Evolutionary conservation across 495 filamentous ascomycete genomes (phyloP).

Genomic region (Sordaria brevicollis): DNA sequence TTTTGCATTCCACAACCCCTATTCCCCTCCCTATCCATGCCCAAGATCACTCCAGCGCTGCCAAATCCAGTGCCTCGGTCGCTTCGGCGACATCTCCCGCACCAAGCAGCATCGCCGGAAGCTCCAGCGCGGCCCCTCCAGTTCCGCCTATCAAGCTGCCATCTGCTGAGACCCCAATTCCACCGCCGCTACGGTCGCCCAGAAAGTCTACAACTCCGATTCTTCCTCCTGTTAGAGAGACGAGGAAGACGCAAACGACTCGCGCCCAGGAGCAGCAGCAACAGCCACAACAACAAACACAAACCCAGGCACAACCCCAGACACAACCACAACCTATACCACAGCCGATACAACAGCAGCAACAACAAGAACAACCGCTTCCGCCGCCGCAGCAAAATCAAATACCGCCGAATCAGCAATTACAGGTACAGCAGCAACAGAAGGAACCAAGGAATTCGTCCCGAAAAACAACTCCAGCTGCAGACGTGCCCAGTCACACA

Average conservation of each 20-base stretch:
- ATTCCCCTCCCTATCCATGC: constrained; percentile 22
- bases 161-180: constrained; percentile 20
- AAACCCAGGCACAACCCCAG: constrained; percentile 5
- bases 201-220: constrained; percentile 46
- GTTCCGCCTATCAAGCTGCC: constrained; percentile 17
- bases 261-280: constrained; percentile 20
- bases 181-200: constrained; percentile 23
- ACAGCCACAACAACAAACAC: constrained; percentile 3
- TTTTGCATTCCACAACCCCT: constrained; percentile 26
- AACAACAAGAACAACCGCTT: constrained; percentile 5
- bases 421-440: constrained; percentile 3
- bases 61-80: constrained; percentile 15
- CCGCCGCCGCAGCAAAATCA: not conserved
- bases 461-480: not conserved
- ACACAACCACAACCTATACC: constrained; percentile 21
- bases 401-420: constrained; percentile 6
- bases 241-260: constrained; percentile 18
- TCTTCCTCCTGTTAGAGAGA: constrained; percentile 36
- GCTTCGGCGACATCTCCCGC: constrained; percentile 20
- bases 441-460: not conserved
- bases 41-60: constrained; percentile 21
- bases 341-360: constrained; percentile 6
- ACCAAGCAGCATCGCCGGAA: constrained; percentile 13
- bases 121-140: constrained; percentile 1
- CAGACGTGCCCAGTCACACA: not conserved